These are phyloP conservation scores for Cordyceps pruinosa DNA, from an alignment of 2,329 filamentous ascomycete species.

Conservation along the genomic window DNA sequence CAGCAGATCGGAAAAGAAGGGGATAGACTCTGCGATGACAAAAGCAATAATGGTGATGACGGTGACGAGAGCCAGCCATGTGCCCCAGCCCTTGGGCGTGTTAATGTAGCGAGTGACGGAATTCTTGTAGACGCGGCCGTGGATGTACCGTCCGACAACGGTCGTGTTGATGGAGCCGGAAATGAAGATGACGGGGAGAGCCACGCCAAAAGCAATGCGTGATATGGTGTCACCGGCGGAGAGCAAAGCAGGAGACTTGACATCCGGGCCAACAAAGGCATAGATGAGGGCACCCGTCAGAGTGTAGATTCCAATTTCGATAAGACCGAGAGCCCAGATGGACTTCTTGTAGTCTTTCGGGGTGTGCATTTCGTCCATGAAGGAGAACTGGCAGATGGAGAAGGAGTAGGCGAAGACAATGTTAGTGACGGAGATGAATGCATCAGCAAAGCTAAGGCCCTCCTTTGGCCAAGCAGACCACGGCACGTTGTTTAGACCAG, in stretches of 20 bases:
- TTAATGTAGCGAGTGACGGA: slow-evolving; percentile 40
- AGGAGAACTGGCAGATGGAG: slow-evolving; percentile 44
- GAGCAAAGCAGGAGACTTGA: slow-evolving; percentile 61
- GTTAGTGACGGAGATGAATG: slow-evolving; percentile 57
- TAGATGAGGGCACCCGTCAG: slow-evolving; percentile 62
- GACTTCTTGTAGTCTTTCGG: slow-evolving; percentile 44
- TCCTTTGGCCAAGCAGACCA: slow-evolving; percentile 42
- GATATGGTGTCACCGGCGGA: slow-evolving; percentile 52
- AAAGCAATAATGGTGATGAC: slow-evolving; percentile 57
- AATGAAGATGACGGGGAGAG: slow-evolving; percentile 66
- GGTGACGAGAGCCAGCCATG: slow-evolving; percentile 54
- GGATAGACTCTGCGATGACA: slow-evolving; percentile 66
- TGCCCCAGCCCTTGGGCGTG: slow-evolving; percentile 40
- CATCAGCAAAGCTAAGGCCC: slow-evolving; percentile 42
- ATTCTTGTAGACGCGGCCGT: slow-evolving; percentile 38
- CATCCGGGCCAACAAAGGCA: slow-evolving; percentile 56
- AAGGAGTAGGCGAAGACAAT: slow-evolving; percentile 65
- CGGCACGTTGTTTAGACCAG: slow-evolving; percentile 25
- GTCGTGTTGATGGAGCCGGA: slow-evolving; percentile 63
- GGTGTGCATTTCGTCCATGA: slow-evolving; percentile 49
- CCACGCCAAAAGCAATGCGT: slow-evolving; percentile 64
- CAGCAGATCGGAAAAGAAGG: slow-evolving; percentile 65
- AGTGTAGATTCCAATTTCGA: slow-evolving; percentile 60
- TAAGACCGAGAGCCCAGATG: slow-evolving; percentile 53
- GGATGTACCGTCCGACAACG: slow-evolving; percentile 39